Evolutionary conservation across 306 rosid species (phyloP).

Genomic region (Cucurbita argyrosperma): DNA sequence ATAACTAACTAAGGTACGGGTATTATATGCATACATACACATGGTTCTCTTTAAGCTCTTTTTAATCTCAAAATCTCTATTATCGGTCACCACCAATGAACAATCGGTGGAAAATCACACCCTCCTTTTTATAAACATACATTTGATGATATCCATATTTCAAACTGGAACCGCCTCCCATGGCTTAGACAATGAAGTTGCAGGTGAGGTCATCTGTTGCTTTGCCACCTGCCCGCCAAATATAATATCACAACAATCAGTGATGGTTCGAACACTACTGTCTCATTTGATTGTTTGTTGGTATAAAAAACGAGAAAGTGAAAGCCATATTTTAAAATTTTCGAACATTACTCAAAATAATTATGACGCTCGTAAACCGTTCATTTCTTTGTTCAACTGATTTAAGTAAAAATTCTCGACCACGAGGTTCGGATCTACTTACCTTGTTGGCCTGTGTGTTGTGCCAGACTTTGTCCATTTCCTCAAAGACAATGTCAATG

Average conservation of each 20-base stretch:
- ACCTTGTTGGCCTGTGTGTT: constrained; percentile 10
- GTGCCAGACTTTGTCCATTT: constrained; percentile 41
- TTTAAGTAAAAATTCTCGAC: no score
- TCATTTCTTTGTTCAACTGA: no score
- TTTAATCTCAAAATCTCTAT: neutral
- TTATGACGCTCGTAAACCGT: no score
- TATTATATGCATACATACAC: neutral
- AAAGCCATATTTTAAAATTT: neutral
- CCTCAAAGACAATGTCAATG: constrained; percentile 42
- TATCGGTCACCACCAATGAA: neutral
- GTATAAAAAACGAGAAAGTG: neutral
- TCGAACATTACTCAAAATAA: no score
- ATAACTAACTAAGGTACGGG: neutral
- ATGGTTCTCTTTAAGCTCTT: neutral
- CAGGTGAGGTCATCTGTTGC: constrained; percentile 14
- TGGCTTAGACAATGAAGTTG: constrained; percentile 24
- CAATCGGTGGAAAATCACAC: neutral
- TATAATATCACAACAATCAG: neutral
- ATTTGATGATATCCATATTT: neutral
- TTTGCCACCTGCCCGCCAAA: constrained; percentile 21
- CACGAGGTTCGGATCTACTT: no score
- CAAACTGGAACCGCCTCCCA: constrained; percentile 14
- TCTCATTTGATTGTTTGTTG: no score
- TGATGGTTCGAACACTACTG: neutral
- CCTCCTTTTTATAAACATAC: neutral